Percentiles rank a stretch among this genome's conserved stretches.
Evolutionary conservation across 257 asterid genomes (phyloP).

Genomic region (Jasminum sambac): DNA sequence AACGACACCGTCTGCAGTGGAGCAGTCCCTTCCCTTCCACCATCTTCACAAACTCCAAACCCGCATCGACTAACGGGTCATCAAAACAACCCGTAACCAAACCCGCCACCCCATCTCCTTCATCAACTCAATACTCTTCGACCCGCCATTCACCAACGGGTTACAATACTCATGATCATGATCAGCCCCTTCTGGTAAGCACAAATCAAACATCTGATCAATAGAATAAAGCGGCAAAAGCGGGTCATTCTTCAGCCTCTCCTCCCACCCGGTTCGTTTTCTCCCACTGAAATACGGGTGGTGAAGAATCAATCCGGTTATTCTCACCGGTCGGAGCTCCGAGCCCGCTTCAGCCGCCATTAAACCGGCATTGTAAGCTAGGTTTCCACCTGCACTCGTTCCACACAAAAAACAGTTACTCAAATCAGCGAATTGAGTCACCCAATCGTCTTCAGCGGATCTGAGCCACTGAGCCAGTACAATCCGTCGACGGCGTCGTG

Average conservation of each 20-base stretch:
- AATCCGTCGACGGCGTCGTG: slow-evolving; percentile 46
- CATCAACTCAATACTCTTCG: slow-evolving; percentile 5
- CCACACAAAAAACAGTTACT: slow-evolving; percentile 34
- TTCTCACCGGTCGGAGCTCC: slow-evolving; percentile 30
- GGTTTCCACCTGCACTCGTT: slow-evolving; percentile 41
- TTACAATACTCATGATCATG: too few species aligned
- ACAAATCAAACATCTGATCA: slow-evolving; percentile 29
- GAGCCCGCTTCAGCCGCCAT: background rate
- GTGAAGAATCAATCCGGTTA: slow-evolving; percentile 29
- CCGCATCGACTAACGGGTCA: slow-evolving; percentile 24
- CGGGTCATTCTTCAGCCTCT: slow-evolving; percentile 23
- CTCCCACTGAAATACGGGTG: slow-evolving; percentile 33
- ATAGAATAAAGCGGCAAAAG: slow-evolving; percentile 24
- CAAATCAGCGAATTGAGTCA: slow-evolving; percentile 34
- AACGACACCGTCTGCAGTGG: slow-evolving; percentile 20
- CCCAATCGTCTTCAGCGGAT: slow-evolving; percentile 35
- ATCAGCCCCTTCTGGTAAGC: slow-evolving; percentile 27
- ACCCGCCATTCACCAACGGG: slow-evolving; percentile 13
- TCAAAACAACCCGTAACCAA: slow-evolving; percentile 22
- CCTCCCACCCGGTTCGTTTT: slow-evolving; percentile 28
- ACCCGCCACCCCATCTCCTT: slow-evolving; percentile 23
- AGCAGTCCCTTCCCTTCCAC: slow-evolving; percentile 37
- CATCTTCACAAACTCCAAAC: slow-evolving; percentile 30
- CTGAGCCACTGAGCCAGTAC: slow-evolving; percentile 34
- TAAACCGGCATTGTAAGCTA: slow-evolving; percentile 41